phyloP scores from a whole-genome alignment of 768 basidiomycete genomes.

The Suillus fuscotomentosus region DNA sequence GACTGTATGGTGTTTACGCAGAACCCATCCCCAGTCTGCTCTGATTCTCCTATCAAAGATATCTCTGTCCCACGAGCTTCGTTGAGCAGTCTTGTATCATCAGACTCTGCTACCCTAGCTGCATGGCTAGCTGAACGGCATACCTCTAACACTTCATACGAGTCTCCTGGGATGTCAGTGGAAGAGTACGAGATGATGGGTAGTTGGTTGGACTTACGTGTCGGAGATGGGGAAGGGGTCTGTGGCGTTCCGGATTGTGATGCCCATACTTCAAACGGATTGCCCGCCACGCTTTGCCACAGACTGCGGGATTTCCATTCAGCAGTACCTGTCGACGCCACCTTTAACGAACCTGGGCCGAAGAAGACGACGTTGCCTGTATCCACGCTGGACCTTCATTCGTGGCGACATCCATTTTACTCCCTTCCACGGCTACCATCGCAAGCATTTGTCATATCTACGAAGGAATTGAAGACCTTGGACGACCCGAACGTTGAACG shows the following conservation, averaged over 20 bases:
- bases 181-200: slow-evolving; percentile 48
- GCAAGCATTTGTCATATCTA: slow-evolving; percentile 16
- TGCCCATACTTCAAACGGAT: slow-evolving; percentile 33
- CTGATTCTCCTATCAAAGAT: slow-evolving; percentile 10
- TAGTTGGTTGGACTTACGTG: slow-evolving; percentile 41
- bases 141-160: slow-evolving; percentile 26
- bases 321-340: slow-evolving; percentile 25
- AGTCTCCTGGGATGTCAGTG: slow-evolving; percentile 35
- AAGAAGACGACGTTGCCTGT: slow-evolving; percentile 8
- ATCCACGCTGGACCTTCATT: slow-evolving; percentile 16
- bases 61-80: slow-evolving; percentile 21
- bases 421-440: slow-evolving; percentile 26
- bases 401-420: slow-evolving; percentile 17
- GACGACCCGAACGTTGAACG: slow-evolving; percentile 13
- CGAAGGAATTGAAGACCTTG: slow-evolving; percentile 14
- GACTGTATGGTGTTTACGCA: slow-evolving; percentile 3
- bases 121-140: slow-evolving; percentile 42
- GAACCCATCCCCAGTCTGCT: slow-evolving; percentile 7
- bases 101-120: slow-evolving; percentile 31
- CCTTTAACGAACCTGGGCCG: slow-evolving; percentile 10
- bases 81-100: slow-evolving; percentile 29
- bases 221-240: slow-evolving; percentile 21
- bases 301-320: slow-evolving; percentile 17
- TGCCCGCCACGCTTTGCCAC: slow-evolving; percentile 26
- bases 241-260: slow-evolving; percentile 29